These are phyloP conservation scores for Massarina eburnea DNA, from an alignment of 2,329 filamentous ascomycete species.

Conservation along the genomic window DNA sequence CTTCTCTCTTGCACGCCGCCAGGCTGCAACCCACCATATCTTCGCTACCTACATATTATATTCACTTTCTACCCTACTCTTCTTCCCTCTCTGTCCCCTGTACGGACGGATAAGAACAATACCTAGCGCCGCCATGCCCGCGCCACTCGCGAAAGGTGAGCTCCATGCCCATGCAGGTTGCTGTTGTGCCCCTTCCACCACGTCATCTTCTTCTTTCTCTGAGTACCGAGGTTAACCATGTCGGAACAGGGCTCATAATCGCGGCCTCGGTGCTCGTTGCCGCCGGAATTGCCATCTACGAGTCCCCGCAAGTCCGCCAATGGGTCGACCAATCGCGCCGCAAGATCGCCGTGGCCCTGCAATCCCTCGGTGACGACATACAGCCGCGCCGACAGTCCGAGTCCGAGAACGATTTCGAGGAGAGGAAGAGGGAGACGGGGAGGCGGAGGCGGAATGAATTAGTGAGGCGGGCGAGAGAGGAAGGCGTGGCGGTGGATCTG, in stretches of 20 bases:
- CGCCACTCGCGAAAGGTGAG: constrained; percentile 45
- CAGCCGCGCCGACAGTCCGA: constrained; percentile 45
- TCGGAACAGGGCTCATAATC: constrained; percentile 60
- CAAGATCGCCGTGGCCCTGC: constrained; percentile 61
- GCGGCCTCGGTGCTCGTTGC: constrained; percentile 63
- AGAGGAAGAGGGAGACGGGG: constrained; percentile 34
- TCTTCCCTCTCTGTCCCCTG: background rate
- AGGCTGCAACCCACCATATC: constrained; percentile 5
- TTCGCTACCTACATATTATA: too few species aligned
- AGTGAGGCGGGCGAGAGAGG: constrained; percentile 38
- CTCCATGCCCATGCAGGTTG: constrained; percentile 21
- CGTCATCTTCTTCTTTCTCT: constrained; percentile 4
- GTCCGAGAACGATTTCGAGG: constrained; percentile 35
- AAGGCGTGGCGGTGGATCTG: constrained; percentile 45
- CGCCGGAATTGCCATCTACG: constrained; percentile 64
- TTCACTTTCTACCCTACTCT: background rate
- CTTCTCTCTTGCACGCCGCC: background rate
- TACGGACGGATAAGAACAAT: background rate
- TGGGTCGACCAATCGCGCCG: constrained; percentile 64
- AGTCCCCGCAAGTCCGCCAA: constrained; percentile 63
- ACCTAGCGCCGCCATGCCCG: constrained; percentile 31
- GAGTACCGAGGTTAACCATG: constrained; percentile 26
- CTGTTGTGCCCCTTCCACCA: constrained; percentile 23
- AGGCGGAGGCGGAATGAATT: constrained; percentile 39
- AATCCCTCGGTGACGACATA: constrained; percentile 62